These are phyloP conservation scores for Trametes villosa DNA, from an alignment of 768 basidiomycete genomes.

Conservation along the genomic window DNA sequence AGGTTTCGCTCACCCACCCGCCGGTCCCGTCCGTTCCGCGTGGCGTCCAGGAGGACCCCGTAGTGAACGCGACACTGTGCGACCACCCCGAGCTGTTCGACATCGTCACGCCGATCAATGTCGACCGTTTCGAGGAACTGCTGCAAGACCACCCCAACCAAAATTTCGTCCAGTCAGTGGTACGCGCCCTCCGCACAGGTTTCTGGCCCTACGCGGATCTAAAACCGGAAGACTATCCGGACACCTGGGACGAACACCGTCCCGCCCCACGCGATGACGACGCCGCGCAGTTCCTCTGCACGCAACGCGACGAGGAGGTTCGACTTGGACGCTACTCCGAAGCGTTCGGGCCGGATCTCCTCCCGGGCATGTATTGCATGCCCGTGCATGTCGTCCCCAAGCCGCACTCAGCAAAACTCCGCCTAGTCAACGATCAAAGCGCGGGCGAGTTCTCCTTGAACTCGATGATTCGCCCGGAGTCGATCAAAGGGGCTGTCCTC, in stretches of 20 bases:
- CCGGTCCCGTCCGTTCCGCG: constrained; percentile 24
- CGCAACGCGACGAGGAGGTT: constrained; percentile 24
- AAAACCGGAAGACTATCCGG: constrained; percentile 26
- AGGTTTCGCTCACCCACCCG: background rate
- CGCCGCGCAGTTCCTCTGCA: background rate
- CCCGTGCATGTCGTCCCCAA: constrained; percentile 47
- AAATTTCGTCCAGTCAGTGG: constrained; percentile 41
- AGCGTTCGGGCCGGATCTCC: constrained; percentile 39
- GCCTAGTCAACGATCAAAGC: constrained; percentile 46
- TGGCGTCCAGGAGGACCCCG: constrained; percentile 17
- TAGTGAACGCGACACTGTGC: constrained; percentile 29
- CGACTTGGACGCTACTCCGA: constrained; percentile 24
- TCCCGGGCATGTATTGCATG: constrained; percentile 48
- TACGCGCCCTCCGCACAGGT: constrained; percentile 37
- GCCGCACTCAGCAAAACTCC: constrained; percentile 36
- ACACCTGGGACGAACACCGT: constrained; percentile 21
- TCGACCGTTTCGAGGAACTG: constrained; percentile 35
- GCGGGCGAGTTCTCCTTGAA: too few species aligned
- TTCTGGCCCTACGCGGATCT: constrained; percentile 51
- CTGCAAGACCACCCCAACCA: constrained; percentile 43
- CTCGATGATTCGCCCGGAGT: too few species aligned
- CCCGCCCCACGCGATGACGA: background rate
- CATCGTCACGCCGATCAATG: constrained; percentile 43
- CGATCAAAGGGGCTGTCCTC: too few species aligned
- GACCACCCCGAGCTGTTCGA: constrained; percentile 39